Evolutionary conservation across 2,329 filamentous ascomycete species (phyloP), one percentile per base, ranked within the genome.

Genomic region (Cercospora brassicicola): DNA sequence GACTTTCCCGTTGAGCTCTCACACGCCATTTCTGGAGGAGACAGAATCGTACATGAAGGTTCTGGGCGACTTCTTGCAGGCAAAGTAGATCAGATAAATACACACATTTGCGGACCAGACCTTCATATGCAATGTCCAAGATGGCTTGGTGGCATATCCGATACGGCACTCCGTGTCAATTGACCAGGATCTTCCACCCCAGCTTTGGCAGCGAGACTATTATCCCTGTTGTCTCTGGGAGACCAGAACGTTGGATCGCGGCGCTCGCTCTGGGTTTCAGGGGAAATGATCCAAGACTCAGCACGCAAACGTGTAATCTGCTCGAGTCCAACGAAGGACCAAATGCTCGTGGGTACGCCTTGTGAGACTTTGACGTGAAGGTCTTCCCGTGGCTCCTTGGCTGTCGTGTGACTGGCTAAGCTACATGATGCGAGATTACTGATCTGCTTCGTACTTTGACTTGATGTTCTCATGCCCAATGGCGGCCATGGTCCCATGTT

Each of bases 11-110:
- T 62, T 78, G 65, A 76, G 76, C 60, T 74, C 74, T 55, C 78
- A 79, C 67, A 76, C 77, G 69, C 76, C 76, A 4, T 77, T 79
- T 28, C 60, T 81, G 56, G 81, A 83, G 72, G 77, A 81, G 69
- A 78, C 75, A 9, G 78, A 81, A 28, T 71, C 71, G 45, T 82
- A 77, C 66, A 70, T 80, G 63, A 64, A 71, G 30, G 76, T 79
- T 36, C 73, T 81, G 5, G 42, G 61, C 1, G 61, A 63, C 11
- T 63, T 63, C 18, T 31, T 63, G 11, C 61, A 31, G 28, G 61
- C 61, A 18, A 63, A 55, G 28, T 55, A 55, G 45, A 11, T 5
- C 1, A 3, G 6, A 1, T 23, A 13, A 15, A 9, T 11, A 6
- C 9, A 9, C 55, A 31, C 6, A 20, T 8, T 2, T 30, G 55